These are phyloP conservation scores for Rossbeevera mucosa DNA, from an alignment of 768 basidiomycete species.

Conservation along the genomic window DNA sequence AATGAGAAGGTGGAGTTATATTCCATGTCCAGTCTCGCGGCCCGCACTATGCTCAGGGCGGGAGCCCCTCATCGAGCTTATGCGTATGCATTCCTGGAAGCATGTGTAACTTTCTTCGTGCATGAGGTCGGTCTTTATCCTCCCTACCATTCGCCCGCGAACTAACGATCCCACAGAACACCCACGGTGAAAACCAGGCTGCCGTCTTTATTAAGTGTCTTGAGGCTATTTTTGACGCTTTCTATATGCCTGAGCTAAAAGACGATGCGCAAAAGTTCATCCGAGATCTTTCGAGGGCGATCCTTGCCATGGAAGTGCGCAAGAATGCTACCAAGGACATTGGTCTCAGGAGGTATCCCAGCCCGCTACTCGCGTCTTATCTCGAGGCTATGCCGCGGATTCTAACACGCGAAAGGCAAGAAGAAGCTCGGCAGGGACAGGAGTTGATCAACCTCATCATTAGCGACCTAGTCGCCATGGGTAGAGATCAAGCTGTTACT, in stretches of 20 bases:
- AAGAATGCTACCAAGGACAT: conserved; percentile 52
- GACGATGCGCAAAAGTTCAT: conserved; percentile 68
- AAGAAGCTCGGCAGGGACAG: conserved; percentile 58
- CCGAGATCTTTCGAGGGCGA: conserved; percentile 58
- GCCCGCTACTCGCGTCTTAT: conserved; percentile 58
- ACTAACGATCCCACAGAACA: conserved; percentile 45
- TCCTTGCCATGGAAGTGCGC: conserved; percentile 74
- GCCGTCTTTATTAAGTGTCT: conserved; percentile 64
- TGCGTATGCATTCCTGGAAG: conserved; percentile 68
- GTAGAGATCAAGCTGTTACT: conserved; percentile 41
- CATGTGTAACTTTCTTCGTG: conserved; percentile 63
- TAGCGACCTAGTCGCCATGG: conserved; percentile 59
- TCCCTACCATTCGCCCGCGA: neutral
- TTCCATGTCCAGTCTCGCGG: conserved; percentile 62
- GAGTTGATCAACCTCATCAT: conserved; percentile 60
- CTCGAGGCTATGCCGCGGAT: conserved; percentile 80
- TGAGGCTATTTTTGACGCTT: conserved; percentile 74
- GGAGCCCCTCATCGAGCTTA: conserved; percentile 41
- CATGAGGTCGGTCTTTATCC: conserved; percentile 55
- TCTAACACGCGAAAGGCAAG: conserved; percentile 59
- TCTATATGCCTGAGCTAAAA: conserved; percentile 64
- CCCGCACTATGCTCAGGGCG: conserved; percentile 52
- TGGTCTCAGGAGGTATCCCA: conserved; percentile 49
- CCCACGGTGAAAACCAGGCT: conserved; percentile 68
- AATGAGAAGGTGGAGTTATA: conserved; percentile 60